phyloP scores from a whole-genome alignment of 129 eudicot species.

The Artemisia tridentata region DNA sequence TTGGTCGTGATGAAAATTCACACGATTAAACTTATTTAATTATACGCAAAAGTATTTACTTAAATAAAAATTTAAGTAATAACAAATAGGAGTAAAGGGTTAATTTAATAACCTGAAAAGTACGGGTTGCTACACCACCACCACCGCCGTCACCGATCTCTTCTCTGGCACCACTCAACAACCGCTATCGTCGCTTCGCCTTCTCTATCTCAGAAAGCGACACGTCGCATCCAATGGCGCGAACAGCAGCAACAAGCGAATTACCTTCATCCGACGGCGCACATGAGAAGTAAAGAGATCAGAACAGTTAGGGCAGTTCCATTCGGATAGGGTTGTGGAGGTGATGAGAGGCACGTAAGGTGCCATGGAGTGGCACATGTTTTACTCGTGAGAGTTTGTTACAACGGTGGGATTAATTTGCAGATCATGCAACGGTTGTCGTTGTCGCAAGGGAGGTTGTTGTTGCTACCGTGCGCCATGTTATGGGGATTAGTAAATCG shows the following conservation, averaged over 20 bases:
- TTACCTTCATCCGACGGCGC: slow-evolving; percentile 2
- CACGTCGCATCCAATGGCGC: slow-evolving; percentile 63
- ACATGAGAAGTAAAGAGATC: slow-evolving; percentile 28
- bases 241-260: slow-evolving; percentile 52
- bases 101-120: too few relatives aligned
- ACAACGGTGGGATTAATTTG: slow-evolving; percentile 53
- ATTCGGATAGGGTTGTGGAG: slow-evolving; percentile 57
- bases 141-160: slow-evolving; percentile 7
- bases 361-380: slow-evolving; percentile 95
- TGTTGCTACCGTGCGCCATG: slow-evolving; percentile 51
- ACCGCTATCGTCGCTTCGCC: slow-evolving; percentile 62
- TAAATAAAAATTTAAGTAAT: too few relatives aligned
- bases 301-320: slow-evolving; percentile 88
- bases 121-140: too few relatives aligned
- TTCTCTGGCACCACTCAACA: slow-evolving; percentile 49
- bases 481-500: too few relatives aligned
- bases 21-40: too few relatives aligned
- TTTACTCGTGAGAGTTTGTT: slow-evolving; percentile 50
- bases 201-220: slow-evolving; percentile 61
- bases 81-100: too few relatives aligned
- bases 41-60: too few relatives aligned
- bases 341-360: slow-evolving; percentile 47
- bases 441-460: slow-evolving; percentile 74
- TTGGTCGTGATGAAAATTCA: too few relatives aligned
- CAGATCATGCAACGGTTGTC: slow-evolving; percentile 83